Base-by-base conservation (phyloP, 2,329 filamentous ascomycete species). In the Trichocomaceae sp. region DNA sequence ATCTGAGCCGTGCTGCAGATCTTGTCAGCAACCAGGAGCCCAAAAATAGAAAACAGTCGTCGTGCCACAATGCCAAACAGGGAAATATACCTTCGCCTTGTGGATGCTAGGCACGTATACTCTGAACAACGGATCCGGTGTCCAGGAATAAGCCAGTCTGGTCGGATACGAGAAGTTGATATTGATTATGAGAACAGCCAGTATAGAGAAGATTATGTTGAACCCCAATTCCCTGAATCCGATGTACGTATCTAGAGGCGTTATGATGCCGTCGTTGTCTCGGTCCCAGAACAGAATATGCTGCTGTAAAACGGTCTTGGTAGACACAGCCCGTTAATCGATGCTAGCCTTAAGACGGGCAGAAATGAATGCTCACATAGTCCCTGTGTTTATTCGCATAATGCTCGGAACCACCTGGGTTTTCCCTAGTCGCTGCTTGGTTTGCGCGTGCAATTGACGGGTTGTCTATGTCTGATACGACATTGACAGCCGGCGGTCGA, bases 121-220 rank as follows among this genome's bases (percentile, higher is more conserved):
- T 15, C 73, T 61, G 49, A 74, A 72, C 3, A 66, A 61, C 5
- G 69, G 68, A 44, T 63, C 74, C 0, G 74, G 74, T 0, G 74
- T 5, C 49, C 59, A 66, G 3, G 68, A 69, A 19, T 67, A 59
- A 5, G 66, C 64, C 39, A 75, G 58, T 1, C 66, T 63, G 0
- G 75, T 77, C 1, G 74, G 73, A 55, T 78, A 78, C 3, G 75
- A 77, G 59, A 78, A 76, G 60, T 66, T 70, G 50, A 65, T 3
- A 42, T 76, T 70, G 39, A 70, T 68, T 42, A 77, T 68, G 10
- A 77, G 55, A 13, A 68, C 54, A 2, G 72, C 64, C 2, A 77
- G 52, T 1, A 72, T 10, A 4, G 71, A 75, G 57, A 77, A 70
- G 1, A 71, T 33, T 12, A 74, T 50, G 48, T 64, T 69, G 10